phyloP scores from a whole-genome alignment of 139 green algal genomes.

The Yamagishiella unicocca region DNA sequence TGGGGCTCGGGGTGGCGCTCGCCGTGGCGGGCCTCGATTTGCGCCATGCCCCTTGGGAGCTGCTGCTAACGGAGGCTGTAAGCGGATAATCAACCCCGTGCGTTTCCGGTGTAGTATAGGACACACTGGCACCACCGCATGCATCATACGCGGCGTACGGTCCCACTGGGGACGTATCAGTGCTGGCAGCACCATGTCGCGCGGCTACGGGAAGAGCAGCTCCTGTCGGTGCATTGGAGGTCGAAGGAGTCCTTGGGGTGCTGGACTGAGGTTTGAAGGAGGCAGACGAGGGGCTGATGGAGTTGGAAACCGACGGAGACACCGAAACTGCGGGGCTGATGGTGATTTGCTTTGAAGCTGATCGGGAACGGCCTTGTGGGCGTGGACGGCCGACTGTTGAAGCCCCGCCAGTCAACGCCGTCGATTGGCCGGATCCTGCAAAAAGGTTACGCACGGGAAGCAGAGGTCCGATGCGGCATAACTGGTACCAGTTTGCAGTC shows the following conservation, averaged over 20 bases:
- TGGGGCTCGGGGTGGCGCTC: background rate
- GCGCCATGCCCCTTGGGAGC: background rate
- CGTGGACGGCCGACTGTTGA: too few species aligned
- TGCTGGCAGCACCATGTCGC: background rate
- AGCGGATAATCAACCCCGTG: background rate
- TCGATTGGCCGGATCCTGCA: too few species aligned
- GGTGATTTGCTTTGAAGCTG: too few species aligned
- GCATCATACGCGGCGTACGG: conserved; percentile 20
- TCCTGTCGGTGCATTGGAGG: background rate
- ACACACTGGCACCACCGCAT: background rate
- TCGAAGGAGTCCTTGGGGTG: background rate
- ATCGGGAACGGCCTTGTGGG: too few species aligned
- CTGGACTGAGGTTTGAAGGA: background rate
- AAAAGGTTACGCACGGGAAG: background rate
- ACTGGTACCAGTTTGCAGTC: too few species aligned
- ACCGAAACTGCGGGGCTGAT: background rate
- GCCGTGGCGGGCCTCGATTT: background rate
- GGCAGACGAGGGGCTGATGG: background rate
- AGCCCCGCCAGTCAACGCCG: too few species aligned
- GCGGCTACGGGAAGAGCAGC: background rate
- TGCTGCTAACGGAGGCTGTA: conserved; percentile 7
- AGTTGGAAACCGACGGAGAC: background rate
- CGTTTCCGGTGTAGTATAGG: background rate
- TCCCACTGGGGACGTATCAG: background rate
- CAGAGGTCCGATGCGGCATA: background rate